Evolutionary conservation across 345 rosid species (phyloP).

Genomic region (Brassica incana): DNA sequence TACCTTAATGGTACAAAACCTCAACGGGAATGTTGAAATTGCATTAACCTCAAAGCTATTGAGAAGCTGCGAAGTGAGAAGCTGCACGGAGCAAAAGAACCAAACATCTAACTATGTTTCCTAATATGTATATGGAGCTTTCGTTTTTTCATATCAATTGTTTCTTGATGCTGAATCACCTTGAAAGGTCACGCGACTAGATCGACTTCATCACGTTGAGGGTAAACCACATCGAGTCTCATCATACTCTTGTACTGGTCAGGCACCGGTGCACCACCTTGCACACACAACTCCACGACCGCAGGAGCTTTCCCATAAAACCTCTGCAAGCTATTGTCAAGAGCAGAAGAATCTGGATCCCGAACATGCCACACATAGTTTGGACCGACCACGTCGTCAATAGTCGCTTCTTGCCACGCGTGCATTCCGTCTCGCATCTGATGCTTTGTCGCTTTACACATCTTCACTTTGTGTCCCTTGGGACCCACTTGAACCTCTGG

Average conservation of each 20-base stretch:
- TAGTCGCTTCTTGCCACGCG: slow-evolving; percentile 87
- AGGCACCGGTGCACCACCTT: slow-evolving; percentile 72
- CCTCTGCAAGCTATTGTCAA: slow-evolving; percentile 67
- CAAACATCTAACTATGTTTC: background rate
- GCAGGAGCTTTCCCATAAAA: slow-evolving; percentile 89
- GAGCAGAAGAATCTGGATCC: slow-evolving; percentile 49
- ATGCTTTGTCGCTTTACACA: slow-evolving; percentile 83
- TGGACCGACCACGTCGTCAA: slow-evolving; percentile 71
- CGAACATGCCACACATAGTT: slow-evolving; percentile 86
- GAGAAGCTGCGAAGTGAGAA: slow-evolving; percentile 60
- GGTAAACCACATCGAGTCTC: slow-evolving; percentile 88
- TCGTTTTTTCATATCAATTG: background rate
- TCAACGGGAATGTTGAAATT: background rate
- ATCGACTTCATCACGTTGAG: slow-evolving; percentile 76
- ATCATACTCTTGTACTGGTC: slow-evolving; percentile 74
- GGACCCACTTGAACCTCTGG: slow-evolving; percentile 94
- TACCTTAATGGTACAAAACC: background rate
- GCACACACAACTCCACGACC: slow-evolving; percentile 76
- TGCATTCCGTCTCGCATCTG: slow-evolving; percentile 79
- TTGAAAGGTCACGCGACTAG: slow-evolving; percentile 50
- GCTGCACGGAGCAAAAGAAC: slow-evolving; percentile 7
- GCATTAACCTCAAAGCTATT: slow-evolving; percentile 44
- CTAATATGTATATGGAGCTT: slow-evolving; percentile 2
- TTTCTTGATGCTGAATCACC: background rate
- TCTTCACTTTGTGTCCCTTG: slow-evolving; percentile 83